Percentiles rank a stretch among this genome's conserved stretches.
These are phyloP conservation scores for Pistacia integerrima DNA, from an alignment of 345 rosid genomes.

Conservation along the genomic window DNA sequence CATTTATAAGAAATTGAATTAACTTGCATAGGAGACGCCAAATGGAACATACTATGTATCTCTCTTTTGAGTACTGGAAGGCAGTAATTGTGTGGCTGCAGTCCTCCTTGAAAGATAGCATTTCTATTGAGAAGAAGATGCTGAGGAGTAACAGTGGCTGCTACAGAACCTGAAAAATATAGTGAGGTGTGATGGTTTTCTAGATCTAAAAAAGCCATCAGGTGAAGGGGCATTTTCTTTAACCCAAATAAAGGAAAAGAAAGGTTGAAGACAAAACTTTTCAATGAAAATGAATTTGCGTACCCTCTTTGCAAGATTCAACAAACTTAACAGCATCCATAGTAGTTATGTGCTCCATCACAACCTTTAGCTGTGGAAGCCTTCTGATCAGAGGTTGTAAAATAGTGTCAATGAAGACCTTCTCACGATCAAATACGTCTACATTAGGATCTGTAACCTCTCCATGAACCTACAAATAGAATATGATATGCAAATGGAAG, in stretches of 20 bases:
- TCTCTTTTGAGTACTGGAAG: conserved; percentile 96
- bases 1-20: neutral
- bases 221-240: too few relatives aligned
- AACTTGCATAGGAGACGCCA: neutral
- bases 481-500: conserved; percentile 9
- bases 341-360: conserved; percentile 95
- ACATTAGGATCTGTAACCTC: conserved; percentile 86
- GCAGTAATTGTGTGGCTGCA: conserved; percentile 91
- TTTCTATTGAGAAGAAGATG: conserved; percentile 94
- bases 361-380: conserved; percentile 76
- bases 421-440: conserved; percentile 91
- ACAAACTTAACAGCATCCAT: conserved; percentile 84
- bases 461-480: conserved; percentile 75
- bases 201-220: too few relatives aligned
- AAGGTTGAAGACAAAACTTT: too few relatives aligned
- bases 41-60: conserved; percentile 62
- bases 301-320: conserved; percentile 84
- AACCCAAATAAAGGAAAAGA: too few relatives aligned
- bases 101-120: conserved; percentile 91
- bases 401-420: conserved; percentile 78
- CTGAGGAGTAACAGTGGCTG: conserved; percentile 95
- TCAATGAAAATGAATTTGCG: conserved; percentile 2
- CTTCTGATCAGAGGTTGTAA: conserved; percentile 68
- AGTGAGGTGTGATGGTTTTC: conserved; percentile 2
- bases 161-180: conserved; percentile 57